Percentiles rank a stretch among this genome's conserved stretches.
phyloP scores from a whole-genome alignment of 768 basidiomycete species.

The Termitomyces sp. region DNA sequence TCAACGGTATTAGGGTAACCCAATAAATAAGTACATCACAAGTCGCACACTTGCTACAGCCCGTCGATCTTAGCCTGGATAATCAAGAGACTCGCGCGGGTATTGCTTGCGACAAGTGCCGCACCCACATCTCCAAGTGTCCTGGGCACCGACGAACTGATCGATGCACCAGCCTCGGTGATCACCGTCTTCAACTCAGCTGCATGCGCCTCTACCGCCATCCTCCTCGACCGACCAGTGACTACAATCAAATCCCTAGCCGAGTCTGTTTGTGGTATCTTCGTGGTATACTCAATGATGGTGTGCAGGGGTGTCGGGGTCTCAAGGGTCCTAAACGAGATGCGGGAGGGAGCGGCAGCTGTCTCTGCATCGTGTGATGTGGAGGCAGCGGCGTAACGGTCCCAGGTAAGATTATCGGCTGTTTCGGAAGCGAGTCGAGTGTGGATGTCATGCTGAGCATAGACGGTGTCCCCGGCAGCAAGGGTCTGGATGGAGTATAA shows the following conservation, averaged over 20 bases:
- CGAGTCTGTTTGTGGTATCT: slow-evolving; percentile 19
- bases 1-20: not conserved
- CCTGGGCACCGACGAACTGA: slow-evolving; percentile 57
- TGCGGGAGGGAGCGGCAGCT: slow-evolving; percentile 35
- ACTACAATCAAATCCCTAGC: slow-evolving; percentile 56
- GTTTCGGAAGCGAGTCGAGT: slow-evolving; percentile 70
- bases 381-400: slow-evolving; percentile 41
- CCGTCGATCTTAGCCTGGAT: slow-evolving; percentile 29
- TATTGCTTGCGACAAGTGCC: slow-evolving; percentile 53
- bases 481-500: slow-evolving; percentile 28
- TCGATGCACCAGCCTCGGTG: slow-evolving; percentile 29
- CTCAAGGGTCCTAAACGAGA: slow-evolving; percentile 50
- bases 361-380: slow-evolving; percentile 21
- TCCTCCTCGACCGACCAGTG: slow-evolving; percentile 67
- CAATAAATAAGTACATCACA: not conserved
- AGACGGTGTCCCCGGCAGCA: slow-evolving; percentile 64
- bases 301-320: slow-evolving; percentile 54
- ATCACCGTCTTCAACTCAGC: slow-evolving; percentile 52
- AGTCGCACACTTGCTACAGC: not conserved
- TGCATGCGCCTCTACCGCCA: slow-evolving; percentile 54
- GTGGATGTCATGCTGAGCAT: slow-evolving; percentile 60
- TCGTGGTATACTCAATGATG: slow-evolving; percentile 36
- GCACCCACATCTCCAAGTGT: slow-evolving; percentile 75
- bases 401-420: slow-evolving; percentile 82
- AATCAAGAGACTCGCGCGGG: slow-evolving; percentile 46